Evolutionary conservation across 148 eudicot genomes (phyloP).

Genomic region (Camellia japonica): DNA sequence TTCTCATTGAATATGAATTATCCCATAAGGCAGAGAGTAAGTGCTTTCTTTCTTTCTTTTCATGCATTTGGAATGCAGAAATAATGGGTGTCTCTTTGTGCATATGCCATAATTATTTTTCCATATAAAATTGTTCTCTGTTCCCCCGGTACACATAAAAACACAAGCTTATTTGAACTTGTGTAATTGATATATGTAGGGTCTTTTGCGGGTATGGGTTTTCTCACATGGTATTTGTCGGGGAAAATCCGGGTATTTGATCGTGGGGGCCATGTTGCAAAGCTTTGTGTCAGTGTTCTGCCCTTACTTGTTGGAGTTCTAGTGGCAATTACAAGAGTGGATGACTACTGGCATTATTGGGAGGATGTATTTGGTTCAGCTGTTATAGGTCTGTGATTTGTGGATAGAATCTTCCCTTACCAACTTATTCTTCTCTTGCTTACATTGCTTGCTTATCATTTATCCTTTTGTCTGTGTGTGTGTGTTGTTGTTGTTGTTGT

Average conservation of each 20-base stretch:
- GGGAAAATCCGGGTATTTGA: constrained; percentile 78
- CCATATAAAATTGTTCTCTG: background rate
- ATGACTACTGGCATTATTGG: constrained; percentile 99
- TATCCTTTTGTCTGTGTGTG: background rate
- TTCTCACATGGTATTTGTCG: constrained; percentile 65
- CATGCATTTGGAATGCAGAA: background rate
- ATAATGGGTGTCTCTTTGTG: background rate
- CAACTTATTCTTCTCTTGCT: background rate
- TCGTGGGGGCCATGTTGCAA: constrained; percentile 71
- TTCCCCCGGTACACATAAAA: background rate
- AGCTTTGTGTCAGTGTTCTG: constrained; percentile 63
- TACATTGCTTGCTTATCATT: background rate
- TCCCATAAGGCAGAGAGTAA: background rate
- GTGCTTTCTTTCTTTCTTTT: background rate
- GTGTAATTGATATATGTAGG: constrained; percentile 36
- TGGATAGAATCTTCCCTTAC: background rate
- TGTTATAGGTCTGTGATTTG: constrained; percentile 59
- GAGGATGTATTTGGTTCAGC: constrained; percentile 93
- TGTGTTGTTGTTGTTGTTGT: too few relatives aligned
- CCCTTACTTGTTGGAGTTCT: constrained; percentile 71
- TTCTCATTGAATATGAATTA: background rate
- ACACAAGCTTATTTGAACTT: constrained; percentile 1
- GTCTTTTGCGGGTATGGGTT: constrained; percentile 89
- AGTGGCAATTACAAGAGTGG: constrained; percentile 84
- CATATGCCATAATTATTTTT: background rate